Evolutionary conservation across 31 red algal species (phyloP).

Genomic region (Porphyra umbilicalis): DNA sequence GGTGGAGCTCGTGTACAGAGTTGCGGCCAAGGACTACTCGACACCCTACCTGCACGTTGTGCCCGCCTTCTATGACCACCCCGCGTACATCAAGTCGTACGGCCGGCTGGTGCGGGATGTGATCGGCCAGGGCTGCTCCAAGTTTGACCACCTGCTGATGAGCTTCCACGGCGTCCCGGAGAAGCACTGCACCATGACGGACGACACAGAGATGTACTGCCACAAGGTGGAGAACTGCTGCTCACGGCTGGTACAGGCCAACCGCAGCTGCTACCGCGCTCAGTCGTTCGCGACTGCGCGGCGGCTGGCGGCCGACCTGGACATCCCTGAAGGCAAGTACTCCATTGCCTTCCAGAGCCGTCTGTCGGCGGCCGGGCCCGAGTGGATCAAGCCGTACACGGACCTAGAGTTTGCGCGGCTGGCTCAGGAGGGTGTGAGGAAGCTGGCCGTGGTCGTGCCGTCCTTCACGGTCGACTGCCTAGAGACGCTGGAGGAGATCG

Average conservation of each 20-base stretch:
- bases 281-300: constrained; percentile 86
- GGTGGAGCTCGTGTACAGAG: constrained; percentile 84
- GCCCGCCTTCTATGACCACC: constrained; percentile 94
- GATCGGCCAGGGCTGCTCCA: constrained; percentile 52
- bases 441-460: constrained; percentile 75
- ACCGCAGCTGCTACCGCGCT: constrained; percentile 94
- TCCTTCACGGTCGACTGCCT: constrained; percentile 95
- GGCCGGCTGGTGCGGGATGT: constrained; percentile 46
- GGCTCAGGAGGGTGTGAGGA: constrained; percentile 79
- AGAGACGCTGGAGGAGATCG: constrained; percentile 99
- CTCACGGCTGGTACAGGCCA: constrained; percentile 62
- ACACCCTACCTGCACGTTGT: constrained; percentile 94
- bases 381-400: constrained; percentile 99
- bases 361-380: constrained; percentile 82
- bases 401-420: constrained; percentile 61
- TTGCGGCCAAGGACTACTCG: constrained; percentile 69
- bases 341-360: constrained; percentile 93
- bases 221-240: constrained; percentile 79
- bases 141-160: constrained; percentile 93
- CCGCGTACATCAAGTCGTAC: constrained; percentile 75
- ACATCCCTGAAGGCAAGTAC: constrained; percentile 78
- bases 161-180: constrained; percentile 96
- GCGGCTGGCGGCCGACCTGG: constrained; percentile 51
- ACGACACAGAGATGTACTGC: constrained; percentile 85
- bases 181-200: constrained; percentile 74